Percentiles rank a stretch among this genome's conserved stretches.
Evolutionary conservation across 805 yeast genomes (phyloP).

Genomic region (Saturnispora quitensis): DNA sequence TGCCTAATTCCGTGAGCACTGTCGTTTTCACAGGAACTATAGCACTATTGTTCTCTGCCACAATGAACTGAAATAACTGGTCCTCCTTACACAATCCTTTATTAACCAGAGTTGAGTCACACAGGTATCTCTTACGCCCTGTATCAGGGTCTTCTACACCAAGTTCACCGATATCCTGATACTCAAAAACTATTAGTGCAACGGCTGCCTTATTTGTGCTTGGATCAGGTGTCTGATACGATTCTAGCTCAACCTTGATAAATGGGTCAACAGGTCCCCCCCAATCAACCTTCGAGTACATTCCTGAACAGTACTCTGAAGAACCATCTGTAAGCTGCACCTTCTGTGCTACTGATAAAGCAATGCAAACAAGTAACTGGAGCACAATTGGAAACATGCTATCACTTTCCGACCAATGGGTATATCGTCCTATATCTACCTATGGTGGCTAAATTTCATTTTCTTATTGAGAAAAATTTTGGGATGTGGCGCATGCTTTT

Average conservation of each 20-base stretch:
- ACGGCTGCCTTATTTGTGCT: conserved; percentile 37
- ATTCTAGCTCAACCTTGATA: conserved; percentile 39
- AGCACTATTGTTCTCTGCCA: conserved; percentile 31
- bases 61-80: conserved; percentile 55
- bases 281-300: conserved; percentile 83
- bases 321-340: conserved; percentile 41
- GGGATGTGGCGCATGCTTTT: neutral
- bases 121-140: conserved; percentile 50
- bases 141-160: conserved; percentile 42
- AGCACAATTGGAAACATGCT: neutral
- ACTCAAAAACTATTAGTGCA: conserved; percentile 74
- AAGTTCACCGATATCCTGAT: conserved; percentile 59
- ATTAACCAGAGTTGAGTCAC: conserved; percentile 62
- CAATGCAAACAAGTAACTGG: neutral
- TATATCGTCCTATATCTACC: neutral
- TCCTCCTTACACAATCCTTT: conserved; percentile 43
- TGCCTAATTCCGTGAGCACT: conserved; percentile 47
- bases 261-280: conserved; percentile 66
- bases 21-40: conserved; percentile 50
- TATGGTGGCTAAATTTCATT: neutral
- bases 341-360: conserved; percentile 30
- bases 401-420: neutral
- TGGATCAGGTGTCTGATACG: conserved; percentile 24
- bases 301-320: conserved; percentile 77
- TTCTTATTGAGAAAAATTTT: neutral